These are phyloP conservation scores for Penicillium olsonii DNA, from an alignment of 2,329 filamentous ascomycete genomes.

Conservation along the genomic window DNA sequence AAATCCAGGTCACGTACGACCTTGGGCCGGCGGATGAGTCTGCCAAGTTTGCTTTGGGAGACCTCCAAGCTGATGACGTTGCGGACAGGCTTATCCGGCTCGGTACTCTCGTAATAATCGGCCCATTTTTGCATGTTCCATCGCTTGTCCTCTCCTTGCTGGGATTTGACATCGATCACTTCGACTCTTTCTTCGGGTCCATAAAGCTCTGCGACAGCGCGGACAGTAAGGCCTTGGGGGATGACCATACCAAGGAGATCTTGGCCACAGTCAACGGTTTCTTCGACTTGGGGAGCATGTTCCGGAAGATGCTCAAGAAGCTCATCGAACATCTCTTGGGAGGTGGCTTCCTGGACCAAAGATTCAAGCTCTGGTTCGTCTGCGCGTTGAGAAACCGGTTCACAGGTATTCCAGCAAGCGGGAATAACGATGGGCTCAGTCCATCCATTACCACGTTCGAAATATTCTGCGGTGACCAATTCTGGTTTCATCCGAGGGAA, in stretches of 20 bases:
- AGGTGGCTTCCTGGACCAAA: constrained; percentile 37
- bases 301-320: constrained; percentile 35
- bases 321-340: constrained; percentile 44
- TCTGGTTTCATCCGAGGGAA: constrained; percentile 67
- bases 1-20: constrained; percentile 64
- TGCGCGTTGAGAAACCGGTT: constrained; percentile 35
- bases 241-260: constrained; percentile 70
- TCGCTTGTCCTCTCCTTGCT: constrained; percentile 64
- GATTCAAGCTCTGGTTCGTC: constrained; percentile 27
- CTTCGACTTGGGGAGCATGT: constrained; percentile 32
- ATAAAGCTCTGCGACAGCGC: constrained; percentile 64
- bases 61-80: constrained; percentile 72
- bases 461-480: constrained; percentile 62
- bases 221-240: constrained; percentile 63
- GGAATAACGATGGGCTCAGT: constrained; percentile 68
- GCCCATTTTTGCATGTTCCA: constrained; percentile 69
- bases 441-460: constrained; percentile 65
- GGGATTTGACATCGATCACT: constrained; percentile 70
- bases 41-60: constrained; percentile 63
- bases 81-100: constrained; percentile 59
- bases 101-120: constrained; percentile 65
- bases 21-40: constrained; percentile 63
- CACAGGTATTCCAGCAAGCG: constrained; percentile 59
- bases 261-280: constrained; percentile 61
- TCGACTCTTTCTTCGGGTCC: constrained; percentile 64